Percentiles rank a stretch among this genome's conserved stretches.
These are phyloP conservation scores for Sugiyamaella japonica DNA, from an alignment of 1,139 yeast species.

Conservation along the genomic window DNA sequence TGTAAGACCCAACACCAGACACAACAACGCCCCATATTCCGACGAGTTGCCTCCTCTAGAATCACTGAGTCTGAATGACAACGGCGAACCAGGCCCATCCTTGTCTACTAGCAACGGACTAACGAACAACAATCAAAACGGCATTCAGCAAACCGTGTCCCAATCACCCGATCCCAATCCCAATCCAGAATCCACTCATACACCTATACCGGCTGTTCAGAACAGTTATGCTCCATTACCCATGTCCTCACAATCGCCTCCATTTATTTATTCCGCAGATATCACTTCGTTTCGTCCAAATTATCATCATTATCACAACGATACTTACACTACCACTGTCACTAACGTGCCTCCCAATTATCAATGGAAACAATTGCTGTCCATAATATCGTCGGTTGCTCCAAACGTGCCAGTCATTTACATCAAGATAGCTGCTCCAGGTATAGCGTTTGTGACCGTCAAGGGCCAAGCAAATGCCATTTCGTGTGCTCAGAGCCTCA, in stretches of 20 bases:
- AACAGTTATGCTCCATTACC: background rate
- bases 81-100: background rate
- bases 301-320: slow-evolving; percentile 6
- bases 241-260: slow-evolving; percentile 2
- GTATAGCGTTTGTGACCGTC: slow-evolving; percentile 25
- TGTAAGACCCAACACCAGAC: background rate
- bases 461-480: slow-evolving; percentile 27
- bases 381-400: slow-evolving; percentile 21
- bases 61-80: background rate
- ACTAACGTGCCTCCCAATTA: slow-evolving; percentile 25
- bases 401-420: slow-evolving; percentile 25
- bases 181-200: too few relatives aligned
- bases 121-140: background rate
- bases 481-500: slow-evolving; percentile 22
- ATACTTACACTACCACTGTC: slow-evolving; percentile 20
- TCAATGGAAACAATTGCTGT: slow-evolving; percentile 29
- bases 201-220: background rate
- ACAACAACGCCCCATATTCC: background rate
- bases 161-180: background rate
- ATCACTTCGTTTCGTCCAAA: slow-evolving; percentile 4
- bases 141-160: background rate
- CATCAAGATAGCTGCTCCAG: slow-evolving; percentile 27
- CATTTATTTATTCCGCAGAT: slow-evolving; percentile 8
- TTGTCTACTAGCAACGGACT: background rate
- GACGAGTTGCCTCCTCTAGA: slow-evolving; percentile 1